Base-by-base conservation (phyloP, 129 eudicot genomes). In the Flaveria ramosissima region DNA sequence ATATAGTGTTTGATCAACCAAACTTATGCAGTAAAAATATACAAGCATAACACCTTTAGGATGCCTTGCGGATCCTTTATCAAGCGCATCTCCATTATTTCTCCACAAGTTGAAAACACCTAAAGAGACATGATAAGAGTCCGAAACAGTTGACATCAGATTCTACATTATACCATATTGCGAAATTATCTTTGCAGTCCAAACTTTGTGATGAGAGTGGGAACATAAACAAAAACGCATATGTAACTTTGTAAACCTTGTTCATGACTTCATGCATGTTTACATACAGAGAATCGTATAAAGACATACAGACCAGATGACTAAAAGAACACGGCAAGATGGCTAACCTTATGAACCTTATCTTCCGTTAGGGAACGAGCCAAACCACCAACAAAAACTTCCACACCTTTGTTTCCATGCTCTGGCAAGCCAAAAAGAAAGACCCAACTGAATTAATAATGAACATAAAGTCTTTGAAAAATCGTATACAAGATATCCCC, bases 301-400 rank as follows among this genome's bases (percentile, higher is more conserved):
- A n/a, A 23, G 32, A 17, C 5, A 51, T 15, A 55, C 65, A n/a
- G 7, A 23, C 46, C 64, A n/a, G 32, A 71, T 10, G 7, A 71
- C 19, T 20, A 17, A 17, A 75, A 61, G 71, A 26, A 62, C 12
- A 47, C 10, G 7, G n/a, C 42, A 61, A 24, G 63, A 59, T 55
- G 1, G 42, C 86, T 12, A 68, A 91, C 97, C 97, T 88, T 81
- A 51, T 11, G 88, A 63, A 92, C 83, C 73, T 81, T 89, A 66
- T 81, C 89, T 80, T 92, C 96, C 1, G 89, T 80, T 27, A 86
- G 60, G 51, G 83, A 78, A 46, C 80, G 87, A 36, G 97, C 73
- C 82, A 92, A 77, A 59, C 97, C 97, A 23, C 97, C 96, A 81
- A 92, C 89, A 71, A 92, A 92, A n/a, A 92, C 93, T 82, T 92